Evolutionary conservation across 2,329 filamentous ascomycete species (phyloP), one percentile per base, ranked within the genome.

Genomic region (Cercospora beticola): DNA sequence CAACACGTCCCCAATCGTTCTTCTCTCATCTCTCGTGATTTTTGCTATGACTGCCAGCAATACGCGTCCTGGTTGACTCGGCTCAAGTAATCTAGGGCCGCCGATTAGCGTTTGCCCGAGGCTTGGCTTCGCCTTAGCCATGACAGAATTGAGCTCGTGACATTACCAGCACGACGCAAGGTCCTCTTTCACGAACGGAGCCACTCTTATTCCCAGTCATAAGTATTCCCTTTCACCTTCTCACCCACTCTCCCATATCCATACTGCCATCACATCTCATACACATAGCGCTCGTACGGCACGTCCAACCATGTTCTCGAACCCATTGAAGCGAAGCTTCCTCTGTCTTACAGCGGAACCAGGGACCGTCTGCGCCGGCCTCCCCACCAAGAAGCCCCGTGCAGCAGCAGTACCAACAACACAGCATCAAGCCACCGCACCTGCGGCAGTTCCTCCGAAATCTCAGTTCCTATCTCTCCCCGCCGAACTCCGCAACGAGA

Each of bases 401-500:
- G 43, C 62, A 33, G 62, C 61, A 36, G 46, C 62, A 59, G 21
- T 43, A 59, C 62, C 62, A 43, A 12, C 54, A 28, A 36, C 52
- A 16, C 30, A 12, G 18, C 62, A 59, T 16, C 28, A 31, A 59
- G 56, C 62, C 16, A 16, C 46, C 6, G 21, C 49, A 30, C 49
- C 43, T 10, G 18, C 16, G 16, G 36, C 36, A 43, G 36, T 43
- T n/a, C 49, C 49, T 57, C 23, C 62, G 23, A 64, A 64, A 49
- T 54, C 64, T 8, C 49, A 59, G 33, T 68, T 70, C 59, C 62
- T 65, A 12, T 68, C 66, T 14, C 58, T 71, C 12, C 66, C 69
- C 4, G 69, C 64, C 7, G 69, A 71, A 43, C 33, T 71, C 18
- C 33, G 67, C 26, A 71, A 71, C 59, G 54, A 66, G 16, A 69